Percentiles rank a stretch among this genome's conserved stretches.
These are phyloP conservation scores for Chamaecyparis obtusa DNA, from an alignment of 75 land plant genomes.

Conservation along the genomic window DNA sequence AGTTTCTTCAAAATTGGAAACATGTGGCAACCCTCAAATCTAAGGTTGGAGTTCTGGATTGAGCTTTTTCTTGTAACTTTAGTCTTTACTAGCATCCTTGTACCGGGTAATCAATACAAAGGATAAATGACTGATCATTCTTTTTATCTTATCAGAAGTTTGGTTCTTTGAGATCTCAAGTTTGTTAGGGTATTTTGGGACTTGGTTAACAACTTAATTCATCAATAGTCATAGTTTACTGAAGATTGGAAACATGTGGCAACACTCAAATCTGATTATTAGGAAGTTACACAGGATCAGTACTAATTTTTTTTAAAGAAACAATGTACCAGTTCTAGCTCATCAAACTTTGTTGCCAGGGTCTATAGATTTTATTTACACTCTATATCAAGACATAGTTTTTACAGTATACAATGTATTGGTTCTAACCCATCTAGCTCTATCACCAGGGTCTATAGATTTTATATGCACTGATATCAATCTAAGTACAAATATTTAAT, in stretches of 20 bases:
- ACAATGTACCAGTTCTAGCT: neutral
- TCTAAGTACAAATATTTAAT: neutral
- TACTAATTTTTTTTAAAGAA: neutral
- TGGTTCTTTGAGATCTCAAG: neutral
- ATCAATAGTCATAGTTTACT: neutral
- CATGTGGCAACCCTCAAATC: too few relatives aligned
- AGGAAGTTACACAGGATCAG: neutral
- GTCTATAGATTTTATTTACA: neutral
- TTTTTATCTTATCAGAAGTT: neutral
- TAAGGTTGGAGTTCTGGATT: neutral
- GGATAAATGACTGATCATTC: neutral
- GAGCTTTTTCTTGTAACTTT: neutral
- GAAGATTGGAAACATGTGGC: neutral
- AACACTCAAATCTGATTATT: neutral
- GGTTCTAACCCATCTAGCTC: neutral
- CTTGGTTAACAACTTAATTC: neutral
- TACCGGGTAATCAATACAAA: neutral
- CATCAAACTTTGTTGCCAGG: neutral
- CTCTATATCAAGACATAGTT: neutral
- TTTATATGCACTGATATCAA: neutral
- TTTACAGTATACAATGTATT: neutral
- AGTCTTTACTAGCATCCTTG: too few relatives aligned
- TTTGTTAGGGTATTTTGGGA: neutral
- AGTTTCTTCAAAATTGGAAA: too few relatives aligned
- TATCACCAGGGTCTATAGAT: neutral